Evolutionary conservation across 495 filamentous ascomycete species (phyloP).

Genomic region (Xanthoparmelia taractica): DNA sequence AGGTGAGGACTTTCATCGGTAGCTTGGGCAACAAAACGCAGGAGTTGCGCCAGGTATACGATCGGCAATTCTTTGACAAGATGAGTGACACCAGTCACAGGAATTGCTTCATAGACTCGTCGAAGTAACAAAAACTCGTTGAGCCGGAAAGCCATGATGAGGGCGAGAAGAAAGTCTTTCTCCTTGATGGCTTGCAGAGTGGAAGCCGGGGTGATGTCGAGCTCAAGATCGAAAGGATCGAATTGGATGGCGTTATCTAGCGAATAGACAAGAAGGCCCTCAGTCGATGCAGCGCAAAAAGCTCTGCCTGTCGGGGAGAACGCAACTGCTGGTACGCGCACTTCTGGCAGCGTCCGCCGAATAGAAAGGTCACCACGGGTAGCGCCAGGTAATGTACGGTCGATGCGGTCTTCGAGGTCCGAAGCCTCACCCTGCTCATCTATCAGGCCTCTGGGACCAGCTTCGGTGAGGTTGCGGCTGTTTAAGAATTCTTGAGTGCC

Average conservation of each 20-base stretch:
- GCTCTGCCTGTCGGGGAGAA: constrained; percentile 83
- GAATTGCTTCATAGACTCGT: constrained; percentile 76
- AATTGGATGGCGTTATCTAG: constrained; percentile 74
- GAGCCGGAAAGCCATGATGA: constrained; percentile 94
- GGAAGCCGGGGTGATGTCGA: constrained; percentile 77
- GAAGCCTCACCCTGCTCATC: constrained; percentile 84
- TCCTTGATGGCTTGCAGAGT: constrained; percentile 69
- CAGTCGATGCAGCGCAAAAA: constrained; percentile 92
- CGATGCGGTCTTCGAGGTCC: constrained; percentile 76
- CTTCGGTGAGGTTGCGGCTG: constrained; percentile 83
- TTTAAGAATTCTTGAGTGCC: constrained; percentile 96
- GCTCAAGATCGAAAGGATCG: constrained; percentile 92
- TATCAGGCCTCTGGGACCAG: constrained; percentile 71
- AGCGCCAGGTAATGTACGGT: constrained; percentile 78
- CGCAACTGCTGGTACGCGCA: constrained; percentile 74
- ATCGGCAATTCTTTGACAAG: constrained; percentile 72
- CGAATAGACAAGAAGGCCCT: constrained; percentile 87
- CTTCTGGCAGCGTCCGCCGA: constrained; percentile 67
- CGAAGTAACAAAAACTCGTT: constrained; percentile 72
- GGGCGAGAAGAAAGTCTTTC: constrained; percentile 76
- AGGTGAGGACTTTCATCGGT: constrained; percentile 87
- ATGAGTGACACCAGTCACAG: constrained; percentile 63
- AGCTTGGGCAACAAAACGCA: constrained; percentile 78
- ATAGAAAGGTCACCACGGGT: constrained; percentile 75
- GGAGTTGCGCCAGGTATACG: constrained; percentile 74